These are phyloP conservation scores for Lachnellula subtilissima DNA, from an alignment of 2,329 filamentous ascomycete species.

Conservation along the genomic window DNA sequence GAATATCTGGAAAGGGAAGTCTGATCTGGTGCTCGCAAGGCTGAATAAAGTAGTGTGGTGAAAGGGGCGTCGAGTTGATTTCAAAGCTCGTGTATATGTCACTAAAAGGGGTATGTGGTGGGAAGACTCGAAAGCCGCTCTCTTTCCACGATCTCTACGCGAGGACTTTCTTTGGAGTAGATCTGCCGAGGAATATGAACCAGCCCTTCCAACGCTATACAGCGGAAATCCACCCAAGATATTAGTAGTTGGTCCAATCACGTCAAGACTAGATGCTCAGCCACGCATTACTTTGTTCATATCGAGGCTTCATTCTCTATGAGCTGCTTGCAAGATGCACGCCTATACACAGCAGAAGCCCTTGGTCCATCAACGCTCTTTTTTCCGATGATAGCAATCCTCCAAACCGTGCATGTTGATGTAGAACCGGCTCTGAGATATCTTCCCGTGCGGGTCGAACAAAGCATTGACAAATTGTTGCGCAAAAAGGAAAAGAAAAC, in stretches of 20 bases:
- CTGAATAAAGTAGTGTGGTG: neutral
- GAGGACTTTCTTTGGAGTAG: too few species aligned
- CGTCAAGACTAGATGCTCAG: neutral
- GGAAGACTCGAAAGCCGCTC: too few species aligned
- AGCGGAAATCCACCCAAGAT: too few species aligned
- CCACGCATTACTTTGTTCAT: neutral
- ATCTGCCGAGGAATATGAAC: too few species aligned
- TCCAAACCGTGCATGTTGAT: slow-evolving; percentile 25
- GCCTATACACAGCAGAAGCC: slow-evolving; percentile 31
- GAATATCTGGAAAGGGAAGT: neutral
- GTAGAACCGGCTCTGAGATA: slow-evolving; percentile 29
- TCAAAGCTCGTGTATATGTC: too few species aligned
- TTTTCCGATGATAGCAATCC: slow-evolving; percentile 27
- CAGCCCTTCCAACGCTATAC: too few species aligned
- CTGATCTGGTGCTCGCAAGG: neutral
- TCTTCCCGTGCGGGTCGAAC: slow-evolving; percentile 27
- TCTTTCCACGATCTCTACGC: too few species aligned
- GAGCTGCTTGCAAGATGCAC: slow-evolving; percentile 30
- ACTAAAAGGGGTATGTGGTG: too few species aligned
- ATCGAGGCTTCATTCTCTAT: slow-evolving; percentile 30
- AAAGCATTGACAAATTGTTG: slow-evolving; percentile 31
- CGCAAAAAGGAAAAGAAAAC: slow-evolving; percentile 24
- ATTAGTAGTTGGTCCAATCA: neutral
- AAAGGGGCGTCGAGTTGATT: too few species aligned
- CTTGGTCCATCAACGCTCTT: slow-evolving; percentile 27